phyloP scores from a whole-genome alignment of 345 rosid genomes.

The Abelmoschus esculentus region DNA sequence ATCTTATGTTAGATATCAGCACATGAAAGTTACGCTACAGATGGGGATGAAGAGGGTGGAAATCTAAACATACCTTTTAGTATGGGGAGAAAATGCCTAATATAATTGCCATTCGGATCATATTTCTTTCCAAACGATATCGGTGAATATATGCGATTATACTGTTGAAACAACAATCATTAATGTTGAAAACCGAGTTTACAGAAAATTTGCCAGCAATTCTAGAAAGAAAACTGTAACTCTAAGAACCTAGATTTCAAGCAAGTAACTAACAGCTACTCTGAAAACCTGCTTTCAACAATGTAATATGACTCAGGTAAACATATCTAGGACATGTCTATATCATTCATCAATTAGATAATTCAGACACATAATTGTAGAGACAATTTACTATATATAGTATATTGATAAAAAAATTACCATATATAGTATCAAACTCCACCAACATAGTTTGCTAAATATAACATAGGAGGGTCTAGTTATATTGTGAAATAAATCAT shows the following conservation, averaged over 20 bases:
- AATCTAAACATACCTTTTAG: constrained; percentile 58
- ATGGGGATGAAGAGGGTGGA: neutral
- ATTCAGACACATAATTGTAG: neutral
- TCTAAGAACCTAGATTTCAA: neutral
- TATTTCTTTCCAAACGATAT: constrained; percentile 84
- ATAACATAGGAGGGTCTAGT: neutral
- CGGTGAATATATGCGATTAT: constrained; percentile 84
- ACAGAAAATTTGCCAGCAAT: neutral
- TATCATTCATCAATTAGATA: neutral
- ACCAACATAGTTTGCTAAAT: neutral
- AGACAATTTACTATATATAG: neutral
- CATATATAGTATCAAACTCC: neutral
- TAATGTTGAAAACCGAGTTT: neutral
- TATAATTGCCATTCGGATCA: constrained; percentile 72
- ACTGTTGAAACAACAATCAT: constrained; percentile 34
- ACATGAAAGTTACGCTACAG: neutral
- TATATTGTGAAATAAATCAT: neutral
- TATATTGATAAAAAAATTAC: too few species aligned
- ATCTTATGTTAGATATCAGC: neutral
- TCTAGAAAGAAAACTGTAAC: neutral
- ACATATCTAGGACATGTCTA: neutral
- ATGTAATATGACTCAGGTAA: neutral
- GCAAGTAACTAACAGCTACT: neutral
- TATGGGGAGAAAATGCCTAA: constrained; percentile 80
- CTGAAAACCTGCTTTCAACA: neutral